A percentile compares a stretch with the other conserved stretches of the same genome.
Conservation (phyloP, 352 stramenopile genomes). For the Phytophthora chlamydospora region DNA sequence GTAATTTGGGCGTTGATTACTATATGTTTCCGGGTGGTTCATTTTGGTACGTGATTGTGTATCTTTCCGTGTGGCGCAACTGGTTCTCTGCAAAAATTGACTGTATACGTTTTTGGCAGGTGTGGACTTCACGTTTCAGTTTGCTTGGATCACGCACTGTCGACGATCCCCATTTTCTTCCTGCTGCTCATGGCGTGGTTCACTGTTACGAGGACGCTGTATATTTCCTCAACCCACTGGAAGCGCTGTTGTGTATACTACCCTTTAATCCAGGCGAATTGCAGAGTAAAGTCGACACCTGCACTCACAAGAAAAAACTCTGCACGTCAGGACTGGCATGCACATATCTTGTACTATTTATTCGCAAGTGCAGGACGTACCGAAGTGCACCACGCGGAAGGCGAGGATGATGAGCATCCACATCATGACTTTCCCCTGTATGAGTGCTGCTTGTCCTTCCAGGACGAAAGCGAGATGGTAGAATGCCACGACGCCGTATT, state of each 20-base stretch:
- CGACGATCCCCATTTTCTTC: too few relatives aligned
- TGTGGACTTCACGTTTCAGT: slow-evolving; percentile 2
- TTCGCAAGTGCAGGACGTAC: slow-evolving; percentile 16
- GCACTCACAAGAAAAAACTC: not conserved
- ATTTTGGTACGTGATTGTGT: not conserved
- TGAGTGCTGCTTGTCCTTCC: slow-evolving; percentile 23
- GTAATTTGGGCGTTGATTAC: slow-evolving; percentile 35
- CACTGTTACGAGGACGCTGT: too few relatives aligned
- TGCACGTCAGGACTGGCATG: not conserved
- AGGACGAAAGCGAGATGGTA: slow-evolving; percentile 43
- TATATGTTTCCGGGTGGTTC: too few relatives aligned
- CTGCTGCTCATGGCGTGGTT: too few relatives aligned
- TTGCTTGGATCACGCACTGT: not conserved
- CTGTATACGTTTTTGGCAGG: not conserved
- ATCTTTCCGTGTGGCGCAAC: not conserved
- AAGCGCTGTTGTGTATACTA: not conserved
- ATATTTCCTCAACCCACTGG: too few relatives aligned
- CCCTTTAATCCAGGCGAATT: slow-evolving; percentile 13
- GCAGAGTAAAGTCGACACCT: slow-evolving; percentile 24
- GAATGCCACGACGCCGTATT: slow-evolving; percentile 20
- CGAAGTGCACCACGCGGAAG: slow-evolving; percentile 32
- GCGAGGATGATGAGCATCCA: slow-evolving; percentile 33
- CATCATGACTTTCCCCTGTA: slow-evolving; percentile 38
- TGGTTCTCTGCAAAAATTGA: not conserved
- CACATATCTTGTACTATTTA: too few relatives aligned